Evolutionary conservation across 169 alveolate genomes (phyloP), one percentile per base, ranked within the genome.

Genomic region (Cyclospora cayetanensis): DNA sequence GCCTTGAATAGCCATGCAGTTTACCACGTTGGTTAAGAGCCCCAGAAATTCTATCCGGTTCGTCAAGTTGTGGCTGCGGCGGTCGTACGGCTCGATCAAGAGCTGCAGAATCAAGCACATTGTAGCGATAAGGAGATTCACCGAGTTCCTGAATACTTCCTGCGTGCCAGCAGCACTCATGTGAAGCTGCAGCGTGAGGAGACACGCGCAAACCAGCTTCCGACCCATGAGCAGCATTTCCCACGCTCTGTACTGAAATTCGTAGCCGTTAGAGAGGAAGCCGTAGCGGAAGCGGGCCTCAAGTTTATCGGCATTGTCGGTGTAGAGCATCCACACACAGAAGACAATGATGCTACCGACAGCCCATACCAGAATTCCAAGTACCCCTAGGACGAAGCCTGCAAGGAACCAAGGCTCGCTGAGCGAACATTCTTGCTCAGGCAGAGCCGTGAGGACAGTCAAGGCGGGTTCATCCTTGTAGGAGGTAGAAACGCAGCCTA

Each of bases 261-360:
- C 90, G 68, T 92, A 92, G 22, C 94, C 94, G 42, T 76, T 92
- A 25, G 86, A 66, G 27, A 92, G 74, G 27, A 92, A 92, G 66
- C 92, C 91, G n/a, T 68, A 70, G 46, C 80, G 82, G 53, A 76
- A 68, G 66, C 92, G 35, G 25, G 72, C 60, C 34, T 84, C 88
- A 53, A 86, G 37, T 20, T 82, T 66, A 34, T 92, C 92, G 35
- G 90, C 79, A 31, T 65, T 68, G 76, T 80, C 91, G 41, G 52
- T 72, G 60, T 46, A 35, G 4, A 46, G 82, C 87, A 83, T 84
- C 55, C 87, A 91, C 12, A 79, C 91, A 37, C 87, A 41, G 41
- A 77, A 85, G 12, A 52, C 92, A 65, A 72, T 66, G 60, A 92
- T 79, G 79, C 76, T 68, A 31, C 90, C 92, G 43, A 79, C 77